Base-by-base conservation (phyloP, 208 protist species). In the Leishmania amazonensis region DNA sequence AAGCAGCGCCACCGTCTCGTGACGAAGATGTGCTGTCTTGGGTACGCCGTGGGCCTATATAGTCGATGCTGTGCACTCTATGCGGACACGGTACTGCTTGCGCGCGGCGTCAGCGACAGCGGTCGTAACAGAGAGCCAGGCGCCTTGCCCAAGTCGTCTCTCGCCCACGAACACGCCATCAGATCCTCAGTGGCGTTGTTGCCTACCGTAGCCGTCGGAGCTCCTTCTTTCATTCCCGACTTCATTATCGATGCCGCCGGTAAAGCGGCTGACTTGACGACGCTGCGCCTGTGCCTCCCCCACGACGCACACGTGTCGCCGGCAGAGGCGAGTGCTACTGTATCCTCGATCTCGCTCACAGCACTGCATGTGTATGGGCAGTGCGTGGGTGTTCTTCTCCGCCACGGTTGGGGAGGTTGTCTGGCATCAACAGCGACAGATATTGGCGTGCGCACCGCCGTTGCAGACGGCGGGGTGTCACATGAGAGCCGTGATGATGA, bases 181-280 rank as follows among this genome's bases (percentile, higher is more conserved):
- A 21, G 24, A 51, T 74, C 4, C 13, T 17, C 68, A 35, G 40
- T 19, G 51, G 45, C 24, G 28, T 9, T 45, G 42, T 53, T 47
- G 40, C 11, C 68, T 15, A 31, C 47, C 31, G 51, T 35, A 15
- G 72, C 51, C 13, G 6, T 24, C 72, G 35, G 51, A 15, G 31
- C 11, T 54, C 7, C n/a, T 9, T 76, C 17, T 21, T 58, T 19
- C 35, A 75, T 83, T 21, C 81, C 81, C 5, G 85, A 85, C 67
- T 78, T 88, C 21, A 77, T 85, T 35, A 64, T 88, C 24, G 85
- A 83, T 51, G 85, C 85, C 8, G 85, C 85, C 0, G 85, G 81
- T 21, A 70, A 71, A 65, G 49, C 81, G 45, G 80, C 45, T 31
- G 85, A 88, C 47, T 40, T 88, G 58, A 15, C 60, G 24, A 81